A percentile compares a stretch with the other conserved stretches of the same genome.
These are phyloP conservation scores for Pseudocercospora ulei DNA, from an alignment of 2,329 filamentous ascomycete genomes.

Conservation along the genomic window DNA sequence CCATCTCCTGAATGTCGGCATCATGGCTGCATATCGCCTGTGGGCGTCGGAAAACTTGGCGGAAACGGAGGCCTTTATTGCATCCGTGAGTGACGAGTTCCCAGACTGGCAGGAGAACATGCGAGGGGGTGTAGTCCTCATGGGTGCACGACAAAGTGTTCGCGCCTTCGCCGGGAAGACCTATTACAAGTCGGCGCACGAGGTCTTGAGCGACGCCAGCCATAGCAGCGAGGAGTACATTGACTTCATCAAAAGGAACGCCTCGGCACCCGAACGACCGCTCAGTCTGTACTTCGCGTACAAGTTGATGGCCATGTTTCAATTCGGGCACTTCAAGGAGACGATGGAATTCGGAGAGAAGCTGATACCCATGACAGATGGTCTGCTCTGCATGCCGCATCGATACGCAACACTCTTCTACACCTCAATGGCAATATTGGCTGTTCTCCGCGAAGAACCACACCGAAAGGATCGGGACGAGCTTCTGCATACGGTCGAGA, in stretches of 20 bases:
- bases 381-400: constrained; percentile 40
- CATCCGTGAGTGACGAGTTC: constrained; percentile 63
- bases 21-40: constrained; percentile 57
- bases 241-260: constrained; percentile 41
- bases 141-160: constrained; percentile 55
- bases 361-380: constrained; percentile 37
- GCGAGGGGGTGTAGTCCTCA: constrained; percentile 59
- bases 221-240: constrained; percentile 53
- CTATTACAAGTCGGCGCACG: constrained; percentile 40
- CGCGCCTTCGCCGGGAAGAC: constrained; percentile 70
- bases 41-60: constrained; percentile 59
- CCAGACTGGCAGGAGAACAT: constrained; percentile 62
- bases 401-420: constrained; percentile 40
- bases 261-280: constrained; percentile 53
- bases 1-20: constrained; percentile 60
- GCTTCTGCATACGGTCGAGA: constrained; percentile 47
- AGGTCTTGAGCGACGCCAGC: constrained; percentile 58
- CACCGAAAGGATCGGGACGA: constrained; percentile 29
- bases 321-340: constrained; percentile 39
- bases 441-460: constrained; percentile 34
- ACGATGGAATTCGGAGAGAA: constrained; percentile 38
- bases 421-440: constrained; percentile 38
- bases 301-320: constrained; percentile 37
- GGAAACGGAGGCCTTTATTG: constrained; percentile 61
- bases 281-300: constrained; percentile 58